Evolutionary conservation across 2,329 filamentous ascomycete species (phyloP), one percentile per base, ranked within the genome.

Genomic region (Pochonia chlamydosporia): DNA sequence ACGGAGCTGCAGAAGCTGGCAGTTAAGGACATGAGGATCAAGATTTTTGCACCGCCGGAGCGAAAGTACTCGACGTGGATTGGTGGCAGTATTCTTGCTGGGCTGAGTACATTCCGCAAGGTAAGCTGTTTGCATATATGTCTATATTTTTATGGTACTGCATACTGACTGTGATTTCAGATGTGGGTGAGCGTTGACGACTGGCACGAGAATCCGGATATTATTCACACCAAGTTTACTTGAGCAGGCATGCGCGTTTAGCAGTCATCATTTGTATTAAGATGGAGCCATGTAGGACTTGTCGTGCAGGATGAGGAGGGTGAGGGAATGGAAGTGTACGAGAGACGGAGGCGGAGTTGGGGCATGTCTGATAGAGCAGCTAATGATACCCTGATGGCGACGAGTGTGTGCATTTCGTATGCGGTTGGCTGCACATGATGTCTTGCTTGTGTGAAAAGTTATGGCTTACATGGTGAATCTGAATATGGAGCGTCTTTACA

Each of bases 151-250:
- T 39, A 24, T 23, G 24, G n/a, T 40, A 14, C 24, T 26, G 21
- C 14, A 28, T 41, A 40, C 58, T 61, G 45, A 61, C 47, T 36
- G n/a, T 40, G 33, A 25, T 3, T 13, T 31, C 65, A 96, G 92
- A 99, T 99, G 93, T 97, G 93, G 90, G 93, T 99, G 62, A 96
- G 90, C 70, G 92, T 96, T 64, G 93, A 97, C 64, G 93, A 99
- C 75, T 99, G 93, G 93, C 93, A 99, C 67, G 93, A 99, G 78
- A 96, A 99, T 65, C 93, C 93, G 16, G 92, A 99, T 63, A 93
- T 99, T 60, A 97, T 99, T 64, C 92, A 97, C 71, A 93, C 89
- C 63, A 97, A 96, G 71, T 96, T 97, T 69, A 91, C 89, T 61
- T 96, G 77, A 69, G 40, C 37, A 48, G 46, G 30, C 14, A 33